Percentiles rank a stretch among this genome's conserved stretches.
These are phyloP conservation scores for Pythium insidiosum DNA, from an alignment of 352 stramenopile species.

Conservation along the genomic window DNA sequence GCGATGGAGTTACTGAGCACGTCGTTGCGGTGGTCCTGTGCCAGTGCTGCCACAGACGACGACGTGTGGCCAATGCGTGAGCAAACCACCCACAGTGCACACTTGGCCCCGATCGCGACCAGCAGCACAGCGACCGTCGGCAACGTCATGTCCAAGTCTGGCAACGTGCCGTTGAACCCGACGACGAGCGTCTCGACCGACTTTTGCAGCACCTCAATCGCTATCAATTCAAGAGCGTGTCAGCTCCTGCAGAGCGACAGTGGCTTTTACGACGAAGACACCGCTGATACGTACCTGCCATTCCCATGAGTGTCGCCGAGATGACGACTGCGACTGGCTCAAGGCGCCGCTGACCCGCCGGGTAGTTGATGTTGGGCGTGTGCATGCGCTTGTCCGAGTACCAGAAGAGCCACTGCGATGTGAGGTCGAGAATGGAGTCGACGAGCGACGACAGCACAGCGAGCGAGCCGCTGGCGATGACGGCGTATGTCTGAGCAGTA, in stretches of 20 bases:
- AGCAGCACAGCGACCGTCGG: constrained; percentile 62
- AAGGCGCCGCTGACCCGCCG: constrained; percentile 87
- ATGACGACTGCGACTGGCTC: constrained; percentile 95
- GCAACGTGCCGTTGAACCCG: constrained; percentile 49
- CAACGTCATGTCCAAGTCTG: constrained; percentile 57
- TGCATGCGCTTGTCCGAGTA: constrained; percentile 92
- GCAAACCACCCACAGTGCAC: constrained; percentile 80
- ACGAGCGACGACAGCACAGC: constrained; percentile 92
- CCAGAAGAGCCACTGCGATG: constrained; percentile 90
- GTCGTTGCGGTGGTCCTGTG: constrained; percentile 97
- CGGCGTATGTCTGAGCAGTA: constrained; percentile 65
- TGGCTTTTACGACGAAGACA: too few relatives aligned
- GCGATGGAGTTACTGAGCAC: constrained; percentile 92
- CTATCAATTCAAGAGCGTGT: too few relatives aligned
- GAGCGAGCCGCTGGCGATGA: constrained; percentile 83
- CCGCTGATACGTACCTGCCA: too few relatives aligned
- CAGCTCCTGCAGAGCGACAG: too few relatives aligned
- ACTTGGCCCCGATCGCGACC: constrained; percentile 72
- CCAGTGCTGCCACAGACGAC: constrained; percentile 60
- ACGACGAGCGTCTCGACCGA: constrained; percentile 74
- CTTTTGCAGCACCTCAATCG: constrained; percentile 93
- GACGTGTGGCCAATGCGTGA: constrained; percentile 57
- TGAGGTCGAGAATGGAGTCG: constrained; percentile 92
- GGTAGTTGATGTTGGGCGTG: constrained; percentile 89
- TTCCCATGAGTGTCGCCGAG: constrained; percentile 95